Evolutionary conservation across 345 rosid species (phyloP), one percentile per base, ranked within the genome.

Genomic region (Corchorus olitorius): DNA sequence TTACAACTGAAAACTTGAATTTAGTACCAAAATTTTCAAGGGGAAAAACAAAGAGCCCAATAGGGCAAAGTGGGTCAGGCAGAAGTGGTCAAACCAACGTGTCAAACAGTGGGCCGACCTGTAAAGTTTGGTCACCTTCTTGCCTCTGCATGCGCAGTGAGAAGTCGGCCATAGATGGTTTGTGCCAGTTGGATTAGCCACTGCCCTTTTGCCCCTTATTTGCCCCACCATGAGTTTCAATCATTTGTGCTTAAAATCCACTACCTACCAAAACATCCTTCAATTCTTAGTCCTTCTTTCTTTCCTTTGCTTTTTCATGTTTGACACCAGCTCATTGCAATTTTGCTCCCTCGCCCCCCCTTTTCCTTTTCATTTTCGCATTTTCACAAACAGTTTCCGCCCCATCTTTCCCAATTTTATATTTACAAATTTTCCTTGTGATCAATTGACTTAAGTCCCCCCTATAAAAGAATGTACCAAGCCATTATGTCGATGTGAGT

Each of bases 101-200:
- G 77, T 75, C 71, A 71, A 75, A 75, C 49, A 3, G 65, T 52
- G 67, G 76, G 62, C 73, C 69, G 77, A 59, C 67, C 15, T 66
- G 37, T 72, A 62, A 39, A 19, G 70, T 37, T 16, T 19, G 46
- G 54, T 10, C 43, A 65, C 34, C 10, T 27, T 1, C 27, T 27
- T 27, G 27, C 27, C 27, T 27, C 27, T 45, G 80, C 82, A 82
- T 66, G 85, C 83, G 81, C 70, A 70, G 13, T 17, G 35, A 49
- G 41, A 69, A 50, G 60, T 50, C 62, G 69, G 61, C 43, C 56
- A 19, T 15, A 54, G 45, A 48, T 50, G 37, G 54, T 45, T 67
- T 67, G 3, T 5, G 55, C 55, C 72, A 46, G 54, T 20, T 20
- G 54, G 19, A 67, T 67, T 20, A 39, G 43, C 43, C 43, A 4